Evolutionary conservation across 306 rosid species (phyloP).

Genomic region (Nissolia schottii): DNA sequence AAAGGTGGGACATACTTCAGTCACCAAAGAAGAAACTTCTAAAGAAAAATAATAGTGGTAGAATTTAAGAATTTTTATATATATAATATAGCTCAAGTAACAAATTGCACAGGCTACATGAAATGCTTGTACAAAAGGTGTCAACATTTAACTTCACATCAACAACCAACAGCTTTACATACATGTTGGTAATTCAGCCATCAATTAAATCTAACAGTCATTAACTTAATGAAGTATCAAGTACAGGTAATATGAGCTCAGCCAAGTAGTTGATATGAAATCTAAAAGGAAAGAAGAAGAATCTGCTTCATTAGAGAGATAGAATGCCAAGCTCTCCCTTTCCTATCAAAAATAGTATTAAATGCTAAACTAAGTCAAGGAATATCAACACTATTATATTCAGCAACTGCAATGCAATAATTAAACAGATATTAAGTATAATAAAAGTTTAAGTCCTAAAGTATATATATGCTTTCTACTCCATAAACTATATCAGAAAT

Average conservation of each 20-base stretch:
- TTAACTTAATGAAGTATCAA: slow-evolving; percentile 3
- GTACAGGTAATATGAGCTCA: not conserved
- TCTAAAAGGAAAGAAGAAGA: not conserved
- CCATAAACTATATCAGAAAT: slow-evolving; percentile 32
- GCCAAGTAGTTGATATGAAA: not conserved
- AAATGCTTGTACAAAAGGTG: not conserved
- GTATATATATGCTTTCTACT: slow-evolving; percentile 1
- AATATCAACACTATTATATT: not conserved
- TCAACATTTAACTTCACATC: slow-evolving; percentile 7
- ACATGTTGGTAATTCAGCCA: not conserved
- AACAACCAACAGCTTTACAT: not conserved
- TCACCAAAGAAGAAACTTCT: slow-evolving; percentile 15
- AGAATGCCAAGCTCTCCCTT: not conserved
- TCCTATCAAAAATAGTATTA: slow-evolving; percentile 9
- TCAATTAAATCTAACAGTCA: slow-evolving; percentile 11
- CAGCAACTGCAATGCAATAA: not conserved
- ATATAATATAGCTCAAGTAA: not conserved
- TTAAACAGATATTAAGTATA: not conserved
- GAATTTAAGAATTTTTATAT: not conserved
- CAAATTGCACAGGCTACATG: not conserved
- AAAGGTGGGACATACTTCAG: slow-evolving; percentile 6
- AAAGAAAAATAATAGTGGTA: not conserved
- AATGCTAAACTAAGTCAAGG: not conserved
- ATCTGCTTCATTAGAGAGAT: not conserved
- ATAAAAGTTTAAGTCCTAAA: not conserved